Evolutionary conservation across 139 green algal species (phyloP).

Genomic region (Trebouxia sp.): DNA sequence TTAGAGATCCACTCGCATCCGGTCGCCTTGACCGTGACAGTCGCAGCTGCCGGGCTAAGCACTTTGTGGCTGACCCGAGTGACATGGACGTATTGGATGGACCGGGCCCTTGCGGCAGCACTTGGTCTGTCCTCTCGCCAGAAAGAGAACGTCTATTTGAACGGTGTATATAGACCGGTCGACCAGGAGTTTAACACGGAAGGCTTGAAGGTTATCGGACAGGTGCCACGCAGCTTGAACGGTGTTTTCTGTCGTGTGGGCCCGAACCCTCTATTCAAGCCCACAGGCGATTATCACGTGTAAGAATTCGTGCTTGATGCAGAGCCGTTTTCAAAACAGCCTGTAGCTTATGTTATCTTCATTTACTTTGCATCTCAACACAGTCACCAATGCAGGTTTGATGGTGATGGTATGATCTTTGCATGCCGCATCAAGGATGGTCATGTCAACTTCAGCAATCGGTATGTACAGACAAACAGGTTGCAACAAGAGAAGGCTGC

Average conservation of each 20-base stretch:
- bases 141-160: conserved; percentile 13
- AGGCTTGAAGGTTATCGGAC: conserved; percentile 35
- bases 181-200: conserved; percentile 2
- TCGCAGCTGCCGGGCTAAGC: neutral
- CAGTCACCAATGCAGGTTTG: conserved; percentile 53
- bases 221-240: conserved; percentile 26
- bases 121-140: neutral
- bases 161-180: conserved; percentile 30
- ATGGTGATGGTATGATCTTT: conserved; percentile 86
- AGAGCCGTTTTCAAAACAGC: conserved; percentile 7
- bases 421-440: conserved; percentile 60
- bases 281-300: conserved; percentile 41
- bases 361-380: neutral
- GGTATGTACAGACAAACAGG: conserved; percentile 61
- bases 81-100: neutral
- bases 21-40: neutral
- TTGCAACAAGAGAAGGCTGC: conserved; percentile 45
- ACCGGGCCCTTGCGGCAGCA: neutral
- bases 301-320: neutral
- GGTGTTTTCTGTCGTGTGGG: conserved; percentile 28
- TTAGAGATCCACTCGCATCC: neutral
- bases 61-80: conserved; percentile 7
- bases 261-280: conserved; percentile 40
- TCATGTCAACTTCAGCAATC: conserved; percentile 67
- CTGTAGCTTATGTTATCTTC: neutral